Base-by-base conservation (phyloP, 2,329 filamentous ascomycete genomes). In the Rhynchosporium secalis region DNA sequence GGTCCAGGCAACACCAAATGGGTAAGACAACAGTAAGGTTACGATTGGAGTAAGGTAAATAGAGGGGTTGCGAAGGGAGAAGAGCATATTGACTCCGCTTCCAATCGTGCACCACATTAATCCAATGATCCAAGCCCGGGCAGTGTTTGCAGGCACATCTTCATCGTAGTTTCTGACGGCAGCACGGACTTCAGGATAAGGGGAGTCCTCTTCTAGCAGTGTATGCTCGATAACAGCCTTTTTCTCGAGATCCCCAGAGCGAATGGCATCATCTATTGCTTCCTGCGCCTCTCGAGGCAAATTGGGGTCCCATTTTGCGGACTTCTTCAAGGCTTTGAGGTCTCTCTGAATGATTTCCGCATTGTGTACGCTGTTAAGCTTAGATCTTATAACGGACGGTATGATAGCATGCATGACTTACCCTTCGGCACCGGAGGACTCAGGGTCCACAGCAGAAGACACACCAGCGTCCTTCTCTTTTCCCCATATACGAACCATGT, bases 151-250 rank as follows among this genome's bases (percentile, higher is more conserved):
- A 0, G 86, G 86, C 31, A 88, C 71, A 52, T 86, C 82, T 68
- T 88, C 83, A 71, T 89, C 86, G 68, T 83, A 84, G 71, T 88
- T 88, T 58, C 79, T 78, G 2, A 88, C 85, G 7, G 86, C 85
- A 40, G 86, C 85, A 65, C 69, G 65, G 62, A 73, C 65, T 60
- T 86, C 68, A 3, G 66, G 66, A 58, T 69, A 69, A 4, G 66
- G 66, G 3, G 68, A 69, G 51, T 69, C 65, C 40, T 69, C 66
- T 13, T 46, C 56, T 6, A 61, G 51, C 12, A 61, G 29, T 26
- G 40, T 33, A 28, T 62, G 58, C 59, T 66, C 64, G 12, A 64
- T 31, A 10, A 51, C 58, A 40, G 56, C 47, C 38, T 62, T 60
- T 40, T 64, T 64, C 45, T 63, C 64, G 33, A 56, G 40, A 40